phyloP scores from a whole-genome alignment of 148 eudicot species.

The Hydrangea macrophylla region DNA sequence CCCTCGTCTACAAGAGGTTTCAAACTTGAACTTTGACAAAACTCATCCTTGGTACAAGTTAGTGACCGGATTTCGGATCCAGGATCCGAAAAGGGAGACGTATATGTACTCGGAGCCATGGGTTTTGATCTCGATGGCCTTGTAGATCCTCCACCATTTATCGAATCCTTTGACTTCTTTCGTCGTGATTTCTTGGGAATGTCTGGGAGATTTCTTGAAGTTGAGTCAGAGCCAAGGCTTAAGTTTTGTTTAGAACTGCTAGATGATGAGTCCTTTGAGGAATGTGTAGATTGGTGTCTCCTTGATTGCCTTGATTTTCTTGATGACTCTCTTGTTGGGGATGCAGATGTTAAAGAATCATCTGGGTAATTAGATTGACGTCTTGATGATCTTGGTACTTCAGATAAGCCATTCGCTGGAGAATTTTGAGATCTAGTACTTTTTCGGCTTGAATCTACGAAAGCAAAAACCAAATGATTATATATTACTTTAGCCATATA shows the following conservation, averaged over 20 bases:
- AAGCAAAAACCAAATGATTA: too few relatives aligned
- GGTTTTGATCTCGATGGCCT: slow-evolving; percentile 21
- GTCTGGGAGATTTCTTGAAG: slow-evolving; percentile 32
- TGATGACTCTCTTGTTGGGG: slow-evolving; percentile 33
- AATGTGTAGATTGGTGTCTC: slow-evolving; percentile 15
- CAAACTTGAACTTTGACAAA: neutral
- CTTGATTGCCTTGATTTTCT: slow-evolving; percentile 36
- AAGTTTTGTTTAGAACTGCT: slow-evolving; percentile 8
- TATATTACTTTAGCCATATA: too few relatives aligned
- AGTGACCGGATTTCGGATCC: neutral
- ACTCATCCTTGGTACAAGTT: too few relatives aligned
- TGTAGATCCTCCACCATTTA: slow-evolving; percentile 20
- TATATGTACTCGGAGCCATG: neutral
- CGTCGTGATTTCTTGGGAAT: slow-evolving; percentile 57
- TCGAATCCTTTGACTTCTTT: slow-evolving; percentile 58
- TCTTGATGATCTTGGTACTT: slow-evolving; percentile 25
- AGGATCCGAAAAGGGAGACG: neutral
- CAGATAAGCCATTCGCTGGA: neutral
- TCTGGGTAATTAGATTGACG: slow-evolving; percentile 6
- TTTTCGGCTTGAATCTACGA: slow-evolving; percentile 14
- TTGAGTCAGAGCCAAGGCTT: slow-evolving; percentile 1
- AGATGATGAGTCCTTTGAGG: slow-evolving; percentile 25
- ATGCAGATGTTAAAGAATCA: slow-evolving; percentile 6
- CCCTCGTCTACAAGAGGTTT: neutral
- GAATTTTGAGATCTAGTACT: neutral